phyloP scores from a whole-genome alignment of 2,329 filamentous ascomycete species.

The Arthrocladium fulminans region DNA sequence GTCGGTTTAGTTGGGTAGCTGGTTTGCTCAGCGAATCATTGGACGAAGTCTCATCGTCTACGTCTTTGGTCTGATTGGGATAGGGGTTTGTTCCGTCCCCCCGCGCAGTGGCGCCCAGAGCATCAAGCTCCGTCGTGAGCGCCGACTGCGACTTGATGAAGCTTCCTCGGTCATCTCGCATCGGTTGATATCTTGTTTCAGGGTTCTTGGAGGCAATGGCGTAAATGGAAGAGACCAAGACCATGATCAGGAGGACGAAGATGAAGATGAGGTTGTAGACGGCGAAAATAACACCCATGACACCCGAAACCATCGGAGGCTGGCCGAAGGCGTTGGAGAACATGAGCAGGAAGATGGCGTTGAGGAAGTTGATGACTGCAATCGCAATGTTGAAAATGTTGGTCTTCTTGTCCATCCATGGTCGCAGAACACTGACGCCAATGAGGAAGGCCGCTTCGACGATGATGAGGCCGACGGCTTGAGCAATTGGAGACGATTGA shows the following conservation, averaged over 20 bases:
- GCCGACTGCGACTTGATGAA: constrained; percentile 96
- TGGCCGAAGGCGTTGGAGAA: constrained; percentile 82
- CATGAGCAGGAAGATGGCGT: constrained; percentile 77
- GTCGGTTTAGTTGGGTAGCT: constrained; percentile 18
- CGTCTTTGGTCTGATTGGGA: constrained; percentile 47
- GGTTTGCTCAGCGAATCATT: constrained; percentile 20
- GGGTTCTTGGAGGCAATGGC: constrained; percentile 88
- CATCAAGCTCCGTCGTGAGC: constrained; percentile 79
- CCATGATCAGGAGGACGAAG: constrained; percentile 70
- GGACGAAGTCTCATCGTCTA: constrained; percentile 52
- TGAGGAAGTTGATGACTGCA: constrained; percentile 79
- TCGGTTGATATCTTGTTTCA: constrained; percentile 88
- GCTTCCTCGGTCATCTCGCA: constrained; percentile 90
- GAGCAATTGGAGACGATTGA: constrained; percentile 60
- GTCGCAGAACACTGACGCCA: constrained; percentile 67
- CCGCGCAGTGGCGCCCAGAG: constrained; percentile 76
- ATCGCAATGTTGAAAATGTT: constrained; percentile 96
- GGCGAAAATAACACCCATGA: constrained; percentile 85
- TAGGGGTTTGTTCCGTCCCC: constrained; percentile 60
- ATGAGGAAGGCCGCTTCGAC: constrained; percentile 74
- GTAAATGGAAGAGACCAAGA: constrained; percentile 67
- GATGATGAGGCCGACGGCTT: constrained; percentile 73
- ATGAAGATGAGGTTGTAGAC: constrained; percentile 77
- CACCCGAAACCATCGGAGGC: constrained; percentile 72
- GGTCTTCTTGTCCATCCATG: constrained; percentile 98